Evolutionary conservation across 2,329 filamentous ascomycete species (phyloP).

Genomic region (Cordyceps pruinosa): DNA sequence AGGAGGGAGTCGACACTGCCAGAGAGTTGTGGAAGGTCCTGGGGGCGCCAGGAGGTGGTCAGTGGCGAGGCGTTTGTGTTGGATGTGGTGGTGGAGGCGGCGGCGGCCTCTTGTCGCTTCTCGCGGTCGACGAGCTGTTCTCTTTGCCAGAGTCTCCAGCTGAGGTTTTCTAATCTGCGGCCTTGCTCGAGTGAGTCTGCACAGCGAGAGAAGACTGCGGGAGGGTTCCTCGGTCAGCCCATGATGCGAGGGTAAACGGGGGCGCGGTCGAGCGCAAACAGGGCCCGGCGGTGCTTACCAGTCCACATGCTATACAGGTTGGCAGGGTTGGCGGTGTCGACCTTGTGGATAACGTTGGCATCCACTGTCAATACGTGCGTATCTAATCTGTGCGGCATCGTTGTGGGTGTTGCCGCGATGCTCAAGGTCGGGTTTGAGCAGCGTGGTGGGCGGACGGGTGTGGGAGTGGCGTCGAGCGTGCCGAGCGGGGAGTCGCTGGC

Average conservation of each 20-base stretch:
- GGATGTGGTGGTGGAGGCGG: conserved; percentile 29
- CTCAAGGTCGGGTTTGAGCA: conserved; percentile 33
- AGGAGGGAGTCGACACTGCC: conserved; percentile 68
- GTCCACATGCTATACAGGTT: conserved; percentile 97
- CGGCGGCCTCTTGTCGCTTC: conserved; percentile 44
- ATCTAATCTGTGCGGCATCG: conserved; percentile 78
- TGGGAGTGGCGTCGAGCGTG: conserved; percentile 10
- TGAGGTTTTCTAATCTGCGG: conserved; percentile 85
- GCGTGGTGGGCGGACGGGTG: conserved; percentile 15
- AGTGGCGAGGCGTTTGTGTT: conserved; percentile 43
- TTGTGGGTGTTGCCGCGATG: conserved; percentile 23
- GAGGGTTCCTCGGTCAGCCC: conserved; percentile 24
- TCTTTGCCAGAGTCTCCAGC: conserved; percentile 90
- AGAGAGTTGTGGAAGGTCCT: conserved; percentile 64
- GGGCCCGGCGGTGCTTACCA: conserved; percentile 52
- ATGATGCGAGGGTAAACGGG: background rate
- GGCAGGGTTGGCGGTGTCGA: conserved; percentile 87
- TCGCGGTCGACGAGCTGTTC: conserved; percentile 75
- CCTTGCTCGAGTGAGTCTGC: conserved; percentile 92
- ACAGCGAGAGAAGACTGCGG: conserved; percentile 82
- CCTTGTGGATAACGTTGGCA: conserved; percentile 84
- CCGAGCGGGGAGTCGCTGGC: conserved; percentile 12
- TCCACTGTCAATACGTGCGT: conserved; percentile 87
- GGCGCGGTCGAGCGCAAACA: background rate
- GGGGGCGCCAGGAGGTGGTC: conserved; percentile 33